These are phyloP conservation scores for Diaporthe ampelina DNA, from an alignment of 2,329 filamentous ascomycete species.

Conservation along the genomic window DNA sequence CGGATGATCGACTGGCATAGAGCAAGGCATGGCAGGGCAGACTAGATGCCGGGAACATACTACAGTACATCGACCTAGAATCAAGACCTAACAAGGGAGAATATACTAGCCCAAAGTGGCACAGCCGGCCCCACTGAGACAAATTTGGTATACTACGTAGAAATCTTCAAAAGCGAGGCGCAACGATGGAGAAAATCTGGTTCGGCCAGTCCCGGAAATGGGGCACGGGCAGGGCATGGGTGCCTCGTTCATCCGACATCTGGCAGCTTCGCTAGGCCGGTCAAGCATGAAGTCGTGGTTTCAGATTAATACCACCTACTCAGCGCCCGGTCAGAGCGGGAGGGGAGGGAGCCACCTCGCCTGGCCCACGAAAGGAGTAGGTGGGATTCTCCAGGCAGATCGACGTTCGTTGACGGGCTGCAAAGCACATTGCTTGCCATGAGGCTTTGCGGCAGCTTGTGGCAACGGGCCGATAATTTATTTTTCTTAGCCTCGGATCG, in stretches of 20 bases:
- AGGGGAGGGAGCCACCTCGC: conserved; percentile 11
- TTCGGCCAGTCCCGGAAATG: conserved; percentile 30
- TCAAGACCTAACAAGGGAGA: neutral
- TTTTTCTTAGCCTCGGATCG: neutral
- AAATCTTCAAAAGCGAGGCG: neutral
- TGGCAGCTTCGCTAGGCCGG: conserved; percentile 16
- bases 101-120: neutral
- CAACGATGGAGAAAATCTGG: neutral
- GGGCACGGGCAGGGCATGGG: conserved; percentile 13
- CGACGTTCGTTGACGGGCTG: neutral
- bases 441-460: neutral
- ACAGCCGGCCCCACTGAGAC: neutral
- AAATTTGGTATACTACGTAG: neutral
- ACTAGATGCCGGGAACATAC: neutral
- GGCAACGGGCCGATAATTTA: neutral
- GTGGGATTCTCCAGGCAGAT: neutral
- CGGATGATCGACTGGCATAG: neutral
- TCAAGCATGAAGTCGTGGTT: conserved; percentile 30
- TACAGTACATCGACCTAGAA: neutral
- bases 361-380: neutral
- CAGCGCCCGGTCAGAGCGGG: conserved; percentile 23
- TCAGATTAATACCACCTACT: conserved; percentile 28
- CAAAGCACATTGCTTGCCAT: neutral
- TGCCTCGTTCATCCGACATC: conserved; percentile 24
- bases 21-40: neutral